These are phyloP conservation scores for Ganoderma lingzhi DNA, from an alignment of 1,284 basidiomycete species.

Conservation along the genomic window DNA sequence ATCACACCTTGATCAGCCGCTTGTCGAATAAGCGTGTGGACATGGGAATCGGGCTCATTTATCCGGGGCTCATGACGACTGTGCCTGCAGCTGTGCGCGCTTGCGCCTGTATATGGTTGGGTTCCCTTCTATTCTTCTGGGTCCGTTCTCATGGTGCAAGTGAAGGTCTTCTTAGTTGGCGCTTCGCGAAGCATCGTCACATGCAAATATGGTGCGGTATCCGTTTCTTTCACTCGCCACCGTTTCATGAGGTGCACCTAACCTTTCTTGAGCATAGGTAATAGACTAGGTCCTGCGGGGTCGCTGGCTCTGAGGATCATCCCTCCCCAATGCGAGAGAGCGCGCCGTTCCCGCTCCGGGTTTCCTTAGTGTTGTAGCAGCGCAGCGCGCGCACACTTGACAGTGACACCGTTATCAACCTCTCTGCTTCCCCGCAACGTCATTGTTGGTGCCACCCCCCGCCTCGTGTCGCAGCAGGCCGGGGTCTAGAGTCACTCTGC, in stretches of 20 bases:
- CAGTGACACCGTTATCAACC: slow-evolving; percentile 22
- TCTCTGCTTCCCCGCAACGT: slow-evolving; percentile 22
- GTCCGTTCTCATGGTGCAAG: slow-evolving; percentile 21
- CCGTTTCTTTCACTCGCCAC: slow-evolving; percentile 11
- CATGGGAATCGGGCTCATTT: slow-evolving; percentile 26
- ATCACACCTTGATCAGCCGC: slow-evolving; percentile 18
- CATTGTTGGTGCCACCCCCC: slow-evolving; percentile 26
- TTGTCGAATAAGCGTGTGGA: slow-evolving; percentile 17
- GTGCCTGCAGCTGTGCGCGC: slow-evolving; percentile 17
- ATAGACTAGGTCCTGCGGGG: slow-evolving; percentile 7
- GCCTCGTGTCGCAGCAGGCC: slow-evolving; percentile 28
- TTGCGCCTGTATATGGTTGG: slow-evolving; percentile 1
- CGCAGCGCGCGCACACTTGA: slow-evolving; percentile 9
- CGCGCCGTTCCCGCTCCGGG: slow-evolving; percentile 8
- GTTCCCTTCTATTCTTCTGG: slow-evolving; percentile 22
- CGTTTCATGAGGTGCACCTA: slow-evolving; percentile 11
- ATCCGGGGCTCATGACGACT: slow-evolving; percentile 22
- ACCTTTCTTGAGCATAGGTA: slow-evolving; percentile 6
- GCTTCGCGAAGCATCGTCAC: slow-evolving; percentile 28
- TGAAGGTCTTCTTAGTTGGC: slow-evolving; percentile 14
- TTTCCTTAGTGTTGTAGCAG: slow-evolving; percentile 11
- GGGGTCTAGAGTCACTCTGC: slow-evolving; percentile 14
- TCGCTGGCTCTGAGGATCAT: slow-evolving; percentile 19
- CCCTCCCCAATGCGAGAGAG: slow-evolving; percentile 14
- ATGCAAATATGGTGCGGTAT: slow-evolving; percentile 14